phyloP scores from a whole-genome alignment of 257 asterid species.

The Cruciata laevipes region DNA sequence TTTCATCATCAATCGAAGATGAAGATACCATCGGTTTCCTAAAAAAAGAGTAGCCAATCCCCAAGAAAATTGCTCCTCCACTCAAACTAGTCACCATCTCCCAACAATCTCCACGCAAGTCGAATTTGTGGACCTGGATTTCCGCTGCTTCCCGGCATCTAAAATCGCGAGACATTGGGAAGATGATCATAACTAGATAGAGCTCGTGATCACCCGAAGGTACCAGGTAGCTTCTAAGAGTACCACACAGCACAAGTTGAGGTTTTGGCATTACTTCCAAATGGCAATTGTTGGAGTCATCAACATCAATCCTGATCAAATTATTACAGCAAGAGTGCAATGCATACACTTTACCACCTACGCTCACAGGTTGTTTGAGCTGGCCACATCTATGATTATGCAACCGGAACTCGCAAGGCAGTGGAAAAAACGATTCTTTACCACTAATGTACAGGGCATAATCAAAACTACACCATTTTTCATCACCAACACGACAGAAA shows the following conservation, averaged over 20 bases:
- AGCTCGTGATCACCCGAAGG: neutral
- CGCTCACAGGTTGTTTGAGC: neutral
- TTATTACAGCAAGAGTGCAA: neutral
- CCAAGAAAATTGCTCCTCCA: slow-evolving; percentile 1
- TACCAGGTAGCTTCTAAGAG: neutral
- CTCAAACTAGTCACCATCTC: neutral
- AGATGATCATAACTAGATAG: neutral
- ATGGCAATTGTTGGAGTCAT: neutral
- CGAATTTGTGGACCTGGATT: neutral
- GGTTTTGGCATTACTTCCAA: neutral
- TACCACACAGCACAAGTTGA: no score
- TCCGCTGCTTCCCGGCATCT: neutral
- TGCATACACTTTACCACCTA: neutral
- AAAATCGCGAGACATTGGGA: neutral
- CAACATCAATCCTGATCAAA: neutral
- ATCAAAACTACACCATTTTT: neutral
- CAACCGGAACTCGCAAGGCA: neutral
- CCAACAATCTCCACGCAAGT: neutral
- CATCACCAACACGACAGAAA: neutral
- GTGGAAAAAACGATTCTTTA: no score
- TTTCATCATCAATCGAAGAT: neutral
- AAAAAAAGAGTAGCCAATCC: neutral
- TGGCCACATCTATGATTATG: no score
- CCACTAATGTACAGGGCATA: neutral
- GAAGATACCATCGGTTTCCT: neutral